Evolutionary conservation across 1,284 basidiomycete species (phyloP), one percentile per base, ranked within the genome.

Genomic region (Takashimella tepidaria): DNA sequence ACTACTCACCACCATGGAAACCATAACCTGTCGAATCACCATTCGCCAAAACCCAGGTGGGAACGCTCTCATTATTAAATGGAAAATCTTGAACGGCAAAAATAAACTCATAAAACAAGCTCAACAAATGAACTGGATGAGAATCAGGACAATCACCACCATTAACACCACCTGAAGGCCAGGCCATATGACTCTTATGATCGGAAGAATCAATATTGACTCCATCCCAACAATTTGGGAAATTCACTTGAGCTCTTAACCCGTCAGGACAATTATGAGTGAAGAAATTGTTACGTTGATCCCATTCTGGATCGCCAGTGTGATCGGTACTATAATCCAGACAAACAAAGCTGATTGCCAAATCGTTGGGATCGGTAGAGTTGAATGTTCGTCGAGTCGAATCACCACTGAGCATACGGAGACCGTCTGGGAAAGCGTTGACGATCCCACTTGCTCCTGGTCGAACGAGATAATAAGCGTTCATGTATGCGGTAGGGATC

Each of bases 221-320:
- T 5, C 75, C 75, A 51, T 76, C 70, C 75, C 75, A 77, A 57
- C 71, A 74, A 21, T 60, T 66, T 1, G 61, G 47, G 27, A 74
- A 73, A 48, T 65, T 55, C 20, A 73, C 58, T 50, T 71, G 69
- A 13, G 66, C 60, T n/a, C 72, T 61, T 51, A 73, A 56, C 13
- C 65, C 67, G 23, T 64, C 60, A 13, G 64, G 58, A 50, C 59
- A 61, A 26, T 43, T 47, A 31, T 54, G 54, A 20, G 51, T 44
- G 52, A 61, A 58, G 54, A 61, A 58, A 42, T 37, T 48, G 49
- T 61, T 55, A 16, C 59, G 43, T 49, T 60, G 59, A 41, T 56
- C 50, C 45, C 49, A 57, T 10, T 43, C 47, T 3, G 50, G n/a
- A 22, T 52, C 47, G 21, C 47, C 50, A 25, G 13, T 42, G 26